Conservation (phyloP, 805 yeast species). For the Yarrowia phangngaensis region DNA sequence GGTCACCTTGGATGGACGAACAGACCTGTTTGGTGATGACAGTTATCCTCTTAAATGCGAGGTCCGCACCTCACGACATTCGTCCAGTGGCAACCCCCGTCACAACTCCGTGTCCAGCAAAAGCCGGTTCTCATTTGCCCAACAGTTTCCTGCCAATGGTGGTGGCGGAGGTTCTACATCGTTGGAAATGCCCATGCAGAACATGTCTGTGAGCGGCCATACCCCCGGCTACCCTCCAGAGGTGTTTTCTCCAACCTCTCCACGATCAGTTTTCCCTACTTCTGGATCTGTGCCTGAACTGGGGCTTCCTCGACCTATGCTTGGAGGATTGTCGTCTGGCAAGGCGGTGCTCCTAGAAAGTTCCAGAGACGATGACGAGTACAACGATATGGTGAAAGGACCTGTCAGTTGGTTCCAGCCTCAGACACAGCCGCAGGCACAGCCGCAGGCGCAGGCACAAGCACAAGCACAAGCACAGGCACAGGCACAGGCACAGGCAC, state of each 20-base stretch:
- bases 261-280: constrained; percentile 31
- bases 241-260: constrained; percentile 34
- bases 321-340: constrained; percentile 18
- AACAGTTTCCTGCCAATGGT: constrained; percentile 3
- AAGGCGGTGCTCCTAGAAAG: constrained; percentile 21
- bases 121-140: constrained; percentile 20
- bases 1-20: constrained; percentile 15
- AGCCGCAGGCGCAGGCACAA: constrained; percentile 2
- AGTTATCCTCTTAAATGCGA: constrained; percentile 15
- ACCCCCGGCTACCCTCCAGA: constrained; percentile 21
- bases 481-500: neutral
- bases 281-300: constrained; percentile 23
- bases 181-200: constrained; percentile 25
- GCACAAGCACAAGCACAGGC: constrained; percentile 5
- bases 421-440: neutral
- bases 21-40: constrained; percentile 21
- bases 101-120: constrained; percentile 21
- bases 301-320: constrained; percentile 17
- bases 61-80: constrained; percentile 15
- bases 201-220: constrained; percentile 20
- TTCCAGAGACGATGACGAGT: constrained; percentile 26
- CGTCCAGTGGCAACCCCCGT: constrained; percentile 19
- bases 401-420: constrained; percentile 27
- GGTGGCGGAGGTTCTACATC: constrained; percentile 8
- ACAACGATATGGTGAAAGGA: constrained; percentile 28